Conservation (phyloP, 106 monocot species). For the Dactylorhiza incarnata region DNA sequence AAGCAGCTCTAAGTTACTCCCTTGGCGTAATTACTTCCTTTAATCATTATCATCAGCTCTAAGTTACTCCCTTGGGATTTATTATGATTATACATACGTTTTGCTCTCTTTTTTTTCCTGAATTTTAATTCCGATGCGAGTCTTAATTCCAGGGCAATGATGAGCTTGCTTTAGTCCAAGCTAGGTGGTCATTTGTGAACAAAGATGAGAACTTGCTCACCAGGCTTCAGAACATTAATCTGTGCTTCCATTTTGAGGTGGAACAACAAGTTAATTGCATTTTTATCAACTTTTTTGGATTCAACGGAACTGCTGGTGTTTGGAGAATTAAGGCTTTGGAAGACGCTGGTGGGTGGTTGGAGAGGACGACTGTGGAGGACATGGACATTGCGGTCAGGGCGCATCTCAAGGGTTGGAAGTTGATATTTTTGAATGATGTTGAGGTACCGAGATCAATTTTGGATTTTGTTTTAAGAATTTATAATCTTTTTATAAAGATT, state of each 20-base stretch:
- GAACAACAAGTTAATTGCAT: slow-evolving; percentile 95
- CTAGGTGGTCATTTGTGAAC: slow-evolving; percentile 96
- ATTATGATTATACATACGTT: not conserved
- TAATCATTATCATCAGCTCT: not conserved
- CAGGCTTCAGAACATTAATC: slow-evolving; percentile 87
- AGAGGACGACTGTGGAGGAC: slow-evolving; percentile 42
- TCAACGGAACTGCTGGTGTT: slow-evolving; percentile 95
- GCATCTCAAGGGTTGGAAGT: slow-evolving; percentile 92
- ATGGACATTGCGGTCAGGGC: slow-evolving; percentile 17
- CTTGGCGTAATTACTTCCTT: slow-evolving; percentile 44
- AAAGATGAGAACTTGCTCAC: slow-evolving; percentile 95
- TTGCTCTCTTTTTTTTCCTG: not conserved
- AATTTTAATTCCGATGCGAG: not conserved
- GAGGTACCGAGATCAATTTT: slow-evolving; percentile 42
- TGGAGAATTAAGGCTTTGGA: slow-evolving; percentile 96
- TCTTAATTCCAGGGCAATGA: slow-evolving; percentile 58
- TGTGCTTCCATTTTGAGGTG: slow-evolving; percentile 99
- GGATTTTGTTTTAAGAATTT: not conserved
- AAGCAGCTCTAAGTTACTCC: slow-evolving; percentile 85
- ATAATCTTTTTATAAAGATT: not conserved
- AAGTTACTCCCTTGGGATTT: too few relatives aligned
- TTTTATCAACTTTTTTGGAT: slow-evolving; percentile 94
- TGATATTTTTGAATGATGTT: slow-evolving; percentile 88
- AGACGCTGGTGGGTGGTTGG: slow-evolving; percentile 92
- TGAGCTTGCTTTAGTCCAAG: slow-evolving; percentile 80